Percentiles rank a stretch among this genome's conserved stretches.
phyloP scores from a whole-genome alignment of 306 rosid species.

The Quercus bicolor region DNA sequence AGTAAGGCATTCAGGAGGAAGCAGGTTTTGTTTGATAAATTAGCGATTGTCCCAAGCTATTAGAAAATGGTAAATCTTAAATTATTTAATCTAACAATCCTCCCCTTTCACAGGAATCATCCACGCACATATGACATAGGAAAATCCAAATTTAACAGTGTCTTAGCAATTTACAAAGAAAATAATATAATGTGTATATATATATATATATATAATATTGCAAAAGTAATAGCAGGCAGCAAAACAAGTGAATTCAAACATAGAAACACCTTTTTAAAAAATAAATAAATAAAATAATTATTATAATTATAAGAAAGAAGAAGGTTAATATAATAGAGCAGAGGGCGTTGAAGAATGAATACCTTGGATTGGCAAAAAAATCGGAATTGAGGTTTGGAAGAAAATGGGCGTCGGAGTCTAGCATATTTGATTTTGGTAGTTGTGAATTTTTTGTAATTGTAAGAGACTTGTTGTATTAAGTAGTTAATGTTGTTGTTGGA shows the following conservation, averaged over 20 bases:
- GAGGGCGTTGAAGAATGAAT: slow-evolving; percentile 9
- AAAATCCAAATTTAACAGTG: not conserved
- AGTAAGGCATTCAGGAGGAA: not conserved
- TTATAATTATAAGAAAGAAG: too few relatives aligned
- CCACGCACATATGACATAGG: not conserved
- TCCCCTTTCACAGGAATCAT: too few relatives aligned
- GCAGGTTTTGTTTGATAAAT: not conserved
- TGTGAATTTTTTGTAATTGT: slow-evolving; percentile 7
- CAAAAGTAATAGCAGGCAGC: not conserved
- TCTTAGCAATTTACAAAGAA: not conserved
- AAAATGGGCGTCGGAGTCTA: slow-evolving; percentile 15
- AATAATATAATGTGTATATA: not conserved
- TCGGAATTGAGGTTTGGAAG: slow-evolving; percentile 25
- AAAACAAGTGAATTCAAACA: too few relatives aligned
- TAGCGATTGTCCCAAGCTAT: too few relatives aligned
- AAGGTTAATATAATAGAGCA: not conserved
- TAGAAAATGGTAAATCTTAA: too few relatives aligned
- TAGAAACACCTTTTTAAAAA: too few relatives aligned
- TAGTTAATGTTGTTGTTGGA: too few relatives aligned
- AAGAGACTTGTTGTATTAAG: not conserved
- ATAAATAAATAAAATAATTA: too few relatives aligned
- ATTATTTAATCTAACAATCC: too few relatives aligned
- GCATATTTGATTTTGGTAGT: slow-evolving; percentile 4
- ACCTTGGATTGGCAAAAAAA: slow-evolving; percentile 57
- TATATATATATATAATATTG: too few relatives aligned